phyloP scores from a whole-genome alignment of 148 eudicot genomes.

The Camellia sinensis region DNA sequence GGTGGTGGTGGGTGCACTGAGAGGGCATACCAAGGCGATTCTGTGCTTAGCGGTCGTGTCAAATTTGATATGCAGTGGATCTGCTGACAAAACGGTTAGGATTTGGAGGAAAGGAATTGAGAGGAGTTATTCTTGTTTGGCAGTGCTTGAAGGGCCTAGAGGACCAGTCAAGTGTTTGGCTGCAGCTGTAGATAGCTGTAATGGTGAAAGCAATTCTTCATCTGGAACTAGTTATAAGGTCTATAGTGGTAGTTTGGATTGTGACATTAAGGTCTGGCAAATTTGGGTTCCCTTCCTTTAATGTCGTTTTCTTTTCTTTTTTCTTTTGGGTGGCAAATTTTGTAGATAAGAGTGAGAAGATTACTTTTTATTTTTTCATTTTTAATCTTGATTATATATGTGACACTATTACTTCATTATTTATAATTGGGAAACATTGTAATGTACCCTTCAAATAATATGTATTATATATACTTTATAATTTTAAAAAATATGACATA shows the following conservation, averaged over 20 bases:
- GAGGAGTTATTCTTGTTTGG: constrained; percentile 55
- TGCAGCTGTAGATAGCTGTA: constrained; percentile 38
- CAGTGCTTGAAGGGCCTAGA: constrained; percentile 65
- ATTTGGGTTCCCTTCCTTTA: constrained; percentile 41
- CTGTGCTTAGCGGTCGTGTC: constrained; percentile 57
- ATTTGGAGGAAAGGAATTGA: constrained; percentile 63
- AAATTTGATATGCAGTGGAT: constrained; percentile 74
- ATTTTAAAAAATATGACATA: no score
- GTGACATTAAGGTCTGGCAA: constrained; percentile 66
- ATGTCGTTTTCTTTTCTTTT: not conserved
- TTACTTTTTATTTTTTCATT: not conserved
- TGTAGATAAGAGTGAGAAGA: constrained; percentile 23
- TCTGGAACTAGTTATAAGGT: constrained; percentile 41
- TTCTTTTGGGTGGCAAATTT: not conserved
- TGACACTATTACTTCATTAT: not conserved
- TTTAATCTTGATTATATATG: not conserved
- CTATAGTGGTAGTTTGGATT: constrained; percentile 81
- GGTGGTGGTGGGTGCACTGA: constrained; percentile 66
- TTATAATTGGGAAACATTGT: not conserved
- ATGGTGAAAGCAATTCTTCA: constrained; percentile 6
- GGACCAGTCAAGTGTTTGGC: constrained; percentile 43
- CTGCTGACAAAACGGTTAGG: constrained; percentile 78
- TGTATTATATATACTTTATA: no score
- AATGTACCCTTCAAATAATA: no score
- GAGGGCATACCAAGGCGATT: constrained; percentile 77